Evolutionary conservation across 106 monocot species (phyloP).

Genomic region (Platanthera zijinensis): DNA sequence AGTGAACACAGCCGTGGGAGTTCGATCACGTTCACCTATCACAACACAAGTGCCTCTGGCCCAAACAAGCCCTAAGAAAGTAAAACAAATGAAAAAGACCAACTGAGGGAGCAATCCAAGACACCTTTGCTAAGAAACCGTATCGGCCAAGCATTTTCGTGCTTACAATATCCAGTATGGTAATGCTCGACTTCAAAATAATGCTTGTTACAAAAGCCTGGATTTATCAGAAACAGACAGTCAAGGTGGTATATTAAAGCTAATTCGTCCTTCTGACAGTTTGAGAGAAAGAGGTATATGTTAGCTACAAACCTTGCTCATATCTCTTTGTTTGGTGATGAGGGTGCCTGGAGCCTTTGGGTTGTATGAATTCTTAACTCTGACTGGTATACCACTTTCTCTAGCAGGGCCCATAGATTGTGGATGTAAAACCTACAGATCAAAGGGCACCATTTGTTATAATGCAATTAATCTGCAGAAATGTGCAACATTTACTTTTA

Average conservation of each 20-base stretch:
- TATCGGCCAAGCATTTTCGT: conserved; percentile 91
- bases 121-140: conserved; percentile 93
- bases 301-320: conserved; percentile 64
- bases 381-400: conserved; percentile 82
- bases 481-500: not conserved
- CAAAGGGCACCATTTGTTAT: not conserved
- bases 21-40: too few species aligned
- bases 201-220: conserved; percentile 93
- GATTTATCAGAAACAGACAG: not conserved
- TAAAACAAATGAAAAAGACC: not conserved
- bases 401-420: conserved; percentile 93
- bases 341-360: conserved; percentile 78
- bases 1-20: too few species aligned
- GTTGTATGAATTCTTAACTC: conserved; percentile 92
- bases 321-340: conserved; percentile 86
- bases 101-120: not conserved
- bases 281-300: not conserved
- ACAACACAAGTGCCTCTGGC: too few species aligned
- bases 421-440: conserved; percentile 74
- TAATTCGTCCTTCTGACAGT: not conserved
- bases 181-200: conserved; percentile 85
- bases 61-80: too few species aligned
- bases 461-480: not conserved
- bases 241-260: not conserved
- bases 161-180: conserved; percentile 96